Conservation (phyloP, 2,329 filamentous ascomycete species). For the Botrytis elliptica region DNA sequence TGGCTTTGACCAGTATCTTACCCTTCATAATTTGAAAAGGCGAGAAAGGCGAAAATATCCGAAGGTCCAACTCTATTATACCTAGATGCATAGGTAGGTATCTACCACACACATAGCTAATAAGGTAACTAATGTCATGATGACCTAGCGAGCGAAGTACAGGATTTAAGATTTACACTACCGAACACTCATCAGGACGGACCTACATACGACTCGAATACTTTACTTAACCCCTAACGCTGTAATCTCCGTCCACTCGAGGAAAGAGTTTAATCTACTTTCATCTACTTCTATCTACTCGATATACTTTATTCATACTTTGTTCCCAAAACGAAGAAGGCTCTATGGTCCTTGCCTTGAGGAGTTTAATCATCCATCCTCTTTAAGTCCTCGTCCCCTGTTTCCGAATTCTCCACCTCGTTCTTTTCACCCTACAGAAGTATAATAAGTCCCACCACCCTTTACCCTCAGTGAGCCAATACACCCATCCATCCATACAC, state of each 20-base stretch:
- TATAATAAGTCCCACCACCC: not conserved
- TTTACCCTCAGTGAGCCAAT: not conserved
- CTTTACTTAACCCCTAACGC: not conserved
- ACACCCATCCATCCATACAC: not conserved
- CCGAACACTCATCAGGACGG: not conserved
- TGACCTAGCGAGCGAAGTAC: not conserved
- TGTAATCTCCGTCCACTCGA: not conserved
- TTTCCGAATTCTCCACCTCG: not conserved
- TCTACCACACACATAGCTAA: not conserved
- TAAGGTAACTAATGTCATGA: not conserved
- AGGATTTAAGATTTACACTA: not conserved
- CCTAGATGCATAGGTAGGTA: not conserved
- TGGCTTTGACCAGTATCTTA: conserved; percentile 9
- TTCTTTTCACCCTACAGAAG: not conserved
- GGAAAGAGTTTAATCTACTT: not conserved
- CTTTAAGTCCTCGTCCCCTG: not conserved
- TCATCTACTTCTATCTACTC: not conserved
- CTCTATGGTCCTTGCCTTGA: not conserved
- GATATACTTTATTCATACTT: not conserved
- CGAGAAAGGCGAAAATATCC: conserved; percentile 6
- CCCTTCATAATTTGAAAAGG: not conserved
- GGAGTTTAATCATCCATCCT: not conserved
- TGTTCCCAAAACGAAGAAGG: not conserved
- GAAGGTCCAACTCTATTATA: not conserved
- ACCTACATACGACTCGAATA: not conserved